Evolutionary conservation across 257 asterid species (phyloP).

Genomic region (Capsicum rhomboideum): DNA sequence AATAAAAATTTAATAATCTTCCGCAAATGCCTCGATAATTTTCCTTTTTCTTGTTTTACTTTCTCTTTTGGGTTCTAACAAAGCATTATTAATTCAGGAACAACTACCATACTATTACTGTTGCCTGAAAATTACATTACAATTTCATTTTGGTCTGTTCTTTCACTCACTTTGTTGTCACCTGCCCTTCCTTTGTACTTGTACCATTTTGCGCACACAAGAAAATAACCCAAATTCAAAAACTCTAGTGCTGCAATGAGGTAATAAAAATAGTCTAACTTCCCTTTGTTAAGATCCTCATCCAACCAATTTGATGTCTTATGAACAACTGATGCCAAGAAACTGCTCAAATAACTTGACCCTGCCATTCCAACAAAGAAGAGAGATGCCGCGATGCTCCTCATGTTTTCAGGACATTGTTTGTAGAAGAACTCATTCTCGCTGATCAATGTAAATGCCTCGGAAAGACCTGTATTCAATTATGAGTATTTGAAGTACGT

Average conservation of each 20-base stretch:
- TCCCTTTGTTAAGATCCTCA: slow-evolving; percentile 4
- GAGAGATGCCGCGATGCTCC: slow-evolving; percentile 26
- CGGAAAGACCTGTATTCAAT: slow-evolving; percentile 11
- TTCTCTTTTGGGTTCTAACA: background rate
- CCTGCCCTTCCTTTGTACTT: slow-evolving; percentile 14
- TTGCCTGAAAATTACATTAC: background rate
- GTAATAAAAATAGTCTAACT: slow-evolving; percentile 21
- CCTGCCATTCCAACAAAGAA: slow-evolving; percentile 15
- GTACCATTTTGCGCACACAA: slow-evolving; percentile 22
- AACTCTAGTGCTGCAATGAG: slow-evolving; percentile 16
- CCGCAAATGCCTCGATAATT: background rate
- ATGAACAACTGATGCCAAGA: slow-evolving; percentile 13
- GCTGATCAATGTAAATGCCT: slow-evolving; percentile 15
- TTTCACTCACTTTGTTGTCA: background rate
- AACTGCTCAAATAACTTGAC: slow-evolving; percentile 15
- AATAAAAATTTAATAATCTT: too few relatives aligned
- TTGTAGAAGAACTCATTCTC: slow-evolving; percentile 19
- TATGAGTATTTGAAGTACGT: background rate
- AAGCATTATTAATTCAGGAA: background rate
- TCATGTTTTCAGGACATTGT: slow-evolving; percentile 31
- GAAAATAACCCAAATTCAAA: slow-evolving; percentile 17
- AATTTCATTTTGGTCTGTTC: background rate
- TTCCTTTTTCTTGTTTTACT: background rate
- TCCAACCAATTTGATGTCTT: slow-evolving; percentile 23
- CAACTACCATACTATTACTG: background rate